Evolutionary conservation across 106 monocot genomes (phyloP).

Genomic region (Allium fistulosum): DNA sequence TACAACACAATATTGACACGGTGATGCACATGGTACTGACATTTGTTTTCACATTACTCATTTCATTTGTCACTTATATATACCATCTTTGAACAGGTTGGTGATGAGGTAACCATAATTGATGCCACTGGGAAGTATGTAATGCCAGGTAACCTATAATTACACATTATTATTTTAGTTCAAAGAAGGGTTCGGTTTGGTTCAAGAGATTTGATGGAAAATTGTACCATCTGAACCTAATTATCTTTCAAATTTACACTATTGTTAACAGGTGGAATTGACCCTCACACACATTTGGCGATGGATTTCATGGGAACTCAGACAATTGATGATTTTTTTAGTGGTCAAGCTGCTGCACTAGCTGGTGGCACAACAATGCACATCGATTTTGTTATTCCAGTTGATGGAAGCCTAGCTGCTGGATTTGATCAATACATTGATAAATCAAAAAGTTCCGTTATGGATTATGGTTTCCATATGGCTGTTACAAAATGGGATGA

Average conservation of each 20-base stretch:
- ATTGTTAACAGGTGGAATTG: conserved; percentile 76
- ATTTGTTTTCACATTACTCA: no score
- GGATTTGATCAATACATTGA: conserved; percentile 66
- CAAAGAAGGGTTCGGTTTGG: no score
- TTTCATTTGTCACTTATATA: not conserved
- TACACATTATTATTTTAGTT: no score
- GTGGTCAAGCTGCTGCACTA: conserved; percentile 89
- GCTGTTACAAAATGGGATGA: conserved; percentile 96
- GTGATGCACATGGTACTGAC: no score
- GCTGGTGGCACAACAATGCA: conserved; percentile 99
- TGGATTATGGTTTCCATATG: conserved; percentile 99
- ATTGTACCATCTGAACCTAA: no score
- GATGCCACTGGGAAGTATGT: conserved; percentile 96
- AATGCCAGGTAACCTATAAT: conserved; percentile 72
- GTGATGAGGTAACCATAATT: conserved; percentile 78
- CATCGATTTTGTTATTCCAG: conserved; percentile 95
- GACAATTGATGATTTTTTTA: conserved; percentile 84
- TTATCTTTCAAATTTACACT: no score
- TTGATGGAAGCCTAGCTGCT: conserved; percentile 74
- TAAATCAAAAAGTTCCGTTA: conserved; percentile 83
- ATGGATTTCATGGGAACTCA: conserved; percentile 97
- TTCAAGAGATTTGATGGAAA: no score
- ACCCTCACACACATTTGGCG: conserved; percentile 87
- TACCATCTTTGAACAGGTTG: conserved; percentile 32
- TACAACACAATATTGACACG: no score